Evolutionary conservation across 345 rosid species (phyloP).

Genomic region (Schrenkiella parvula): DNA sequence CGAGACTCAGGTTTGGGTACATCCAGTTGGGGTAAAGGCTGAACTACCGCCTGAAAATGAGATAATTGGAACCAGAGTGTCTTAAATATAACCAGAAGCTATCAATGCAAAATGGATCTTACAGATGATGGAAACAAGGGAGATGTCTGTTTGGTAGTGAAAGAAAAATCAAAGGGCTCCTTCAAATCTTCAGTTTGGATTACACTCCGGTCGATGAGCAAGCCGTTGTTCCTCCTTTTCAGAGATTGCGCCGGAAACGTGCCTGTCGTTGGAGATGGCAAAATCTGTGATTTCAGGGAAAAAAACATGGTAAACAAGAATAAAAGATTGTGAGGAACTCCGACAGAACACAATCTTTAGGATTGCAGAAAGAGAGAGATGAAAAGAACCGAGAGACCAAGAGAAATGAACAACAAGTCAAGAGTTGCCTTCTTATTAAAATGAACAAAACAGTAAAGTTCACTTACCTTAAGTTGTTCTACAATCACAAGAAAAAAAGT

Average conservation of each 20-base stretch:
- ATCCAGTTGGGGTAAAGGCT: constrained; percentile 24
- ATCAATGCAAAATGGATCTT: background rate
- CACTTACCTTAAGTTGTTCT: background rate
- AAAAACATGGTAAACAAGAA: no score
- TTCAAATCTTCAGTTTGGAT: constrained; percentile 45
- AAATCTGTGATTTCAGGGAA: constrained; percentile 40
- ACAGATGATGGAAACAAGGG: constrained; percentile 45
- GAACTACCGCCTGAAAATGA: constrained; percentile 5
- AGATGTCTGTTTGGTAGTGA: constrained; percentile 31
- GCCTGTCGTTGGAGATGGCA: constrained; percentile 93
- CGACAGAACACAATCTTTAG: background rate
- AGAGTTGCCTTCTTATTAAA: background rate
- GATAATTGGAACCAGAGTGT: background rate
- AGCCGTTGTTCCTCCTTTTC: constrained; percentile 41
- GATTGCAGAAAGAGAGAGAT: background rate
- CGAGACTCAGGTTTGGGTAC: constrained; percentile 2
- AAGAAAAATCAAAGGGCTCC: constrained; percentile 46
- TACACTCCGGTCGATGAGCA: constrained; percentile 3
- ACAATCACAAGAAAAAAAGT: background rate
- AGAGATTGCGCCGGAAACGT: constrained; percentile 49
- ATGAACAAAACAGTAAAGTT: background rate
- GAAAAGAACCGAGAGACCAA: background rate
- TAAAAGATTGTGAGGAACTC: background rate
- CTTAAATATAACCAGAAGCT: background rate
- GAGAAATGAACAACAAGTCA: constrained; percentile 2